Percentiles rank a stretch among this genome's conserved stretches.
phyloP scores from a whole-genome alignment of 352 stramenopile species.

The Phytopythium ostracodes region DNA sequence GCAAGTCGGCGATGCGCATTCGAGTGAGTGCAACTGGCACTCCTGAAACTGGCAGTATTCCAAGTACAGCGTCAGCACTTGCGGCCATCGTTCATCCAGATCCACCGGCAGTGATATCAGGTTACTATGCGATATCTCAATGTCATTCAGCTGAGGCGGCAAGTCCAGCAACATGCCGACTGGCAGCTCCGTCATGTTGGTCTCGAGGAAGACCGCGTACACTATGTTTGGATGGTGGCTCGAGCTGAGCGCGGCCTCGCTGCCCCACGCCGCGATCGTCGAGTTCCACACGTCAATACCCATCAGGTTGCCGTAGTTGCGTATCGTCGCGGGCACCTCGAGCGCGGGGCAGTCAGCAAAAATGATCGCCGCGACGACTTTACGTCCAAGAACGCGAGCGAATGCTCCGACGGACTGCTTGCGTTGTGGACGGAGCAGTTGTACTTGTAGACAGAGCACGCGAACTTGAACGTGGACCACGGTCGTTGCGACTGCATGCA shows the following conservation, averaged over 20 bases:
- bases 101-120: constrained; percentile 14
- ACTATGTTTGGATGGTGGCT: constrained; percentile 12
- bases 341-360: constrained; percentile 18
- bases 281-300: constrained; percentile 24
- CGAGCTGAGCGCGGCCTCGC: constrained; percentile 8
- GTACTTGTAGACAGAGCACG: constrained; percentile 10
- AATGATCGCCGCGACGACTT: constrained; percentile 10
- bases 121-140: constrained; percentile 18
- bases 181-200: constrained; percentile 13
- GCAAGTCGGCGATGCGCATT: constrained; percentile 10
- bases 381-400: constrained; percentile 11
- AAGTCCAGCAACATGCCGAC: constrained; percentile 11
- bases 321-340: constrained; percentile 12
- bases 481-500: constrained; percentile 5
- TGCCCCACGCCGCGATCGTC: constrained; percentile 7
- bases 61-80: constrained; percentile 15
- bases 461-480: constrained; percentile 7
- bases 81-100: constrained; percentile 12
- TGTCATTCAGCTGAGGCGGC: constrained; percentile 10
- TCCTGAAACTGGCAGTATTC: constrained; percentile 12
- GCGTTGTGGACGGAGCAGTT: constrained; percentile 14
- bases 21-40: constrained; percentile 4
- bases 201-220: constrained; percentile 16
- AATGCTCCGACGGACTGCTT: not conserved
- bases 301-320: constrained; percentile 12